phyloP scores from a whole-genome alignment of 2,329 filamentous ascomycete genomes.

The Purpureocillium takamizusanense region DNA sequence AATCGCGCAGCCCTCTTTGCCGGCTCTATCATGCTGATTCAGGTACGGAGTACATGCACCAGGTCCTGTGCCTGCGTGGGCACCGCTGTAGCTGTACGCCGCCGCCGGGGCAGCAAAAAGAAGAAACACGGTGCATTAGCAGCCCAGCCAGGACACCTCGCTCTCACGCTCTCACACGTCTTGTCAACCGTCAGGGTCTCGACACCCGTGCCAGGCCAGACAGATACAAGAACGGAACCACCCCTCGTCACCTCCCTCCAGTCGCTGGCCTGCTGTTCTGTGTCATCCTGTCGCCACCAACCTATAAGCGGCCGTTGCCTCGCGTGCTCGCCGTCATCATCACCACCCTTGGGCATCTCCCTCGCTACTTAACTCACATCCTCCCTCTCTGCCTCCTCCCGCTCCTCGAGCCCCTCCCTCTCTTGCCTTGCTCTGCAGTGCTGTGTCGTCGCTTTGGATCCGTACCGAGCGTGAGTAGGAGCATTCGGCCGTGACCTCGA shows the following conservation, averaged over 20 bases:
- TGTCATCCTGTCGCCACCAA: slow-evolving; percentile 9
- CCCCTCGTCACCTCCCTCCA: slow-evolving; percentile 13
- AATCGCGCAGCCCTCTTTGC: slow-evolving; percentile 16
- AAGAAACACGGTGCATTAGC: slow-evolving; percentile 18
- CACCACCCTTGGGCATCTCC: slow-evolving; percentile 13
- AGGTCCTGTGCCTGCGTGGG: slow-evolving; percentile 3
- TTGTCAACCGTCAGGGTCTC: slow-evolving; percentile 14
- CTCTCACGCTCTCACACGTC: slow-evolving; percentile 4
- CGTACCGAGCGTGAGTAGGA: too few relatives aligned
- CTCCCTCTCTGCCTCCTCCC: slow-evolving; percentile 11
- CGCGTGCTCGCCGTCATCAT: slow-evolving; percentile 10
- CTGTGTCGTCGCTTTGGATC: neutral
- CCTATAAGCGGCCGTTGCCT: slow-evolving; percentile 7
- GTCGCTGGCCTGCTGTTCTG: slow-evolving; percentile 8
- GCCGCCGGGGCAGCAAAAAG: slow-evolving; percentile 11
- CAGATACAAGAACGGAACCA: slow-evolving; percentile 20
- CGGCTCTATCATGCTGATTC: slow-evolving; percentile 18
- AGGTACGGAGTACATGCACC: too few relatives aligned
- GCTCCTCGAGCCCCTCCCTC: neutral
- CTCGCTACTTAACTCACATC: slow-evolving; percentile 14
- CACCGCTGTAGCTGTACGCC: too few relatives aligned
- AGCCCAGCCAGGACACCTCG: slow-evolving; percentile 10
- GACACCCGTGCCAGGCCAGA: slow-evolving; percentile 9
- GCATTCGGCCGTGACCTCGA: neutral
- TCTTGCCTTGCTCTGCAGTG: neutral